Percentiles rank a stretch among this genome's conserved stretches.
These are phyloP conservation scores for Voacanga thouarsii DNA, from an alignment of 257 asterid genomes.

Conservation along the genomic window DNA sequence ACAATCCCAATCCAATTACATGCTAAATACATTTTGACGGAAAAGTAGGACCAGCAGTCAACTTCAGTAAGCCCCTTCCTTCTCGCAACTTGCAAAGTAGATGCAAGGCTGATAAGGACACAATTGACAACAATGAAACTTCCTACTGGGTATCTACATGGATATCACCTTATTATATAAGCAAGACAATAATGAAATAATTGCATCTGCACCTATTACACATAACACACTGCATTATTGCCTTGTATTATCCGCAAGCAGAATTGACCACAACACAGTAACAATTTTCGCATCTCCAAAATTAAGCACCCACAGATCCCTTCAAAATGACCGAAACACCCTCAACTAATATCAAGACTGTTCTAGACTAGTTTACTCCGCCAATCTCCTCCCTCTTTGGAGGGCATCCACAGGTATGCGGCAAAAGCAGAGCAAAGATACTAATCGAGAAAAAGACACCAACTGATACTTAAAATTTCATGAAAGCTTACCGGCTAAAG, in stretches of 20 bases:
- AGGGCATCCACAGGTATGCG: not conserved
- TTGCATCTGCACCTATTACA: constrained; percentile 13
- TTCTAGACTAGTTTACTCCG: constrained; percentile 9
- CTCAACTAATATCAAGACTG: constrained; percentile 12
- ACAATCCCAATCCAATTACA: too few relatives aligned
- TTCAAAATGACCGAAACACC: constrained; percentile 18
- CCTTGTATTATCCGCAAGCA: constrained; percentile 17
- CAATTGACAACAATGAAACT: not conserved
- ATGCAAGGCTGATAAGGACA: constrained; percentile 16
- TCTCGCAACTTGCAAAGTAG: constrained; percentile 19
- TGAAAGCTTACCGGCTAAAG: constrained; percentile 70
- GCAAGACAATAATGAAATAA: constrained; percentile 27
- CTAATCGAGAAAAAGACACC: not conserved
- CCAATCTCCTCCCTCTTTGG: not conserved
- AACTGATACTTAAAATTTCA: not conserved
- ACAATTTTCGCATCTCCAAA: not conserved
- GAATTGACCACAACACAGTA: not conserved
- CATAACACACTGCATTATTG: constrained; percentile 23
- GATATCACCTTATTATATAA: constrained; percentile 9
- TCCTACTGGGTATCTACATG: not conserved
- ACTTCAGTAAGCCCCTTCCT: not conserved
- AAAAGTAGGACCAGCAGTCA: not conserved
- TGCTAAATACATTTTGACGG: too few relatives aligned
- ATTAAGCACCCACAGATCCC: too few relatives aligned
- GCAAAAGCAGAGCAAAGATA: not conserved